Conservation (phyloP, 345 rosid species). For the Murraya paniculata region DNA sequence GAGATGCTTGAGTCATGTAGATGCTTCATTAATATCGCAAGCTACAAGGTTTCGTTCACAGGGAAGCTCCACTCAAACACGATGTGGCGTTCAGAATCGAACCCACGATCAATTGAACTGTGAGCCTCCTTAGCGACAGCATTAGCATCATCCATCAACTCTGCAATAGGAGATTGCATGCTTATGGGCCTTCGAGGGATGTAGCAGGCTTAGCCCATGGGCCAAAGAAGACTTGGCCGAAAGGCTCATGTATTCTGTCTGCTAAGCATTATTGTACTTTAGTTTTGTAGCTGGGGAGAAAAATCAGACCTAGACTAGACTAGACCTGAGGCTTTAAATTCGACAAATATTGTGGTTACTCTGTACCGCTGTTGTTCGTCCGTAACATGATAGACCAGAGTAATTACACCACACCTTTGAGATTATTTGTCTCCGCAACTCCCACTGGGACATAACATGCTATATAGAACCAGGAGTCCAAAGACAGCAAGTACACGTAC, state of each 20-base stretch:
- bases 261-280: background rate
- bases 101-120: background rate
- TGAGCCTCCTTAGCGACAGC: no score
- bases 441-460: background rate
- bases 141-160: no score
- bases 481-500: slow-evolving; percentile 15
- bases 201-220: background rate
- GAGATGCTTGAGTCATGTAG: no score
- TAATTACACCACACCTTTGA: background rate
- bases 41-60: no score
- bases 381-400: background rate
- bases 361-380: background rate
- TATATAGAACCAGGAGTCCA: background rate
- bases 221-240: no score
- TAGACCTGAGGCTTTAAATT: no score
- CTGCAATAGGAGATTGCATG: background rate
- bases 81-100: background rate
- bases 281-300: no score
- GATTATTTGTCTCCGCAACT: background rate
- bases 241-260: background rate
- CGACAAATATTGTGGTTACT: background rate
- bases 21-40: no score
- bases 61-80: background rate
- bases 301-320: no score
- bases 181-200: background rate